Conservation (phyloP, 257 asterid genomes). For the Solanum bulbocastanum region DNA sequence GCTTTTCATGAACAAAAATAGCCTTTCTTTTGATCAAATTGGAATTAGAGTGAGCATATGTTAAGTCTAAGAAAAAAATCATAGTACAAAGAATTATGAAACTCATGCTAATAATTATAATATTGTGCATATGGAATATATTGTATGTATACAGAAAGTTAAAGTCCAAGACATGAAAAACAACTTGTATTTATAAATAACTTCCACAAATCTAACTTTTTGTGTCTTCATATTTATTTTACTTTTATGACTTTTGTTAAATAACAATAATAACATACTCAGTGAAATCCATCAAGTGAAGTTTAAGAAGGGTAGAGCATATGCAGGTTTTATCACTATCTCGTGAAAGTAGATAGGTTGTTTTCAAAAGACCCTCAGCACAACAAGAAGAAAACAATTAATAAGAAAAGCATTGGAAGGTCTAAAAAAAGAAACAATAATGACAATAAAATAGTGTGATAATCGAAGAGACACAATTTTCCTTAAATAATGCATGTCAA, state of each 20-base stretch:
- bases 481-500: neutral
- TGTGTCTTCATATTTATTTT: neutral
- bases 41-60: neutral
- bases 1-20: neutral
- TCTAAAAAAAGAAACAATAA: no score
- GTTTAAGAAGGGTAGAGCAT: neutral
- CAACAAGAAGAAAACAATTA: neutral
- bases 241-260: neutral
- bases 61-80: conserved; percentile 6
- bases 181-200: neutral
- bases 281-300: accelerated
- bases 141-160: neutral
- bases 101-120: neutral
- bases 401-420: neutral
- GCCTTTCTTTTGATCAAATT: neutral
- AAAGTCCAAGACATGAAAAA: neutral
- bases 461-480: no score
- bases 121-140: neutral
- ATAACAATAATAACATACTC: neutral
- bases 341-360: accelerated
- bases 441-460: neutral
- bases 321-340: accelerated
- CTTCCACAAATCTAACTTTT: conserved; percentile 2
- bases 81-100: neutral
- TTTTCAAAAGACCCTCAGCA: no score